Evolutionary conservation across 768 basidiomycete genomes (phyloP).

Genomic region (Russula abietina): DNA sequence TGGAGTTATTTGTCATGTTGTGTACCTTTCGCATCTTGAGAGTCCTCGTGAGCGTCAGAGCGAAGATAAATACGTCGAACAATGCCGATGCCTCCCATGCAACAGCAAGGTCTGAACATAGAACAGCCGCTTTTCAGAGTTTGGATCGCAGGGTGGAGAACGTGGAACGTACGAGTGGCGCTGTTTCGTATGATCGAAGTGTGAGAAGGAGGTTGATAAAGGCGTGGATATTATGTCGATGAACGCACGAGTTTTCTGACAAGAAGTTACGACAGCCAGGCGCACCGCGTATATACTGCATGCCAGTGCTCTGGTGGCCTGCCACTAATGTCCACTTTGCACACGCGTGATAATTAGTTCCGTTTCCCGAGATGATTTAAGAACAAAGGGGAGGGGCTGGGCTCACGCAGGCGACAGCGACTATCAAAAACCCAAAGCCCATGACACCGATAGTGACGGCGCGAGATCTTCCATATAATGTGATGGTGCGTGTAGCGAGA

Average conservation of each 20-base stretch:
- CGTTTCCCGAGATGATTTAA: background rate
- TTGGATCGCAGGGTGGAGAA: background rate
- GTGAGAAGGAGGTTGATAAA: background rate
- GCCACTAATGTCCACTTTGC: constrained; percentile 40
- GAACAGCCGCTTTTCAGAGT: background rate
- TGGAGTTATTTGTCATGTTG: constrained; percentile 25
- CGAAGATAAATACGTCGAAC: constrained; percentile 44
- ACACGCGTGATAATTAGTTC: background rate
- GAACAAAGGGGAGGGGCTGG: background rate
- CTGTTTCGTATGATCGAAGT: constrained; percentile 9
- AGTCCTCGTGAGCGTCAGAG: constrained; percentile 44
- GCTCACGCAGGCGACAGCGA: constrained; percentile 35
- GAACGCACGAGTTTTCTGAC: constrained; percentile 27
- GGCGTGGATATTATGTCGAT: background rate
- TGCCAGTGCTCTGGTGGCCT: constrained; percentile 29
- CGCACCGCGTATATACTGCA: background rate
- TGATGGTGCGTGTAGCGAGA: constrained; percentile 44
- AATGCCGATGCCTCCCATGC: constrained; percentile 49
- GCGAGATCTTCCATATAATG: constrained; percentile 41
- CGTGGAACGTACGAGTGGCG: constrained; percentile 25
- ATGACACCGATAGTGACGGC: constrained; percentile 37
- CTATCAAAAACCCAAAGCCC: constrained; percentile 31
- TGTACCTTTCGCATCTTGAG: constrained; percentile 30
- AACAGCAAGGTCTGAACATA: constrained; percentile 28
- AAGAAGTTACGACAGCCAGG: constrained; percentile 26